Evolutionary conservation across 2,329 filamentous ascomycete species (phyloP), one percentile per base, ranked within the genome.

Genomic region (Coniochaeta sp.): DNA sequence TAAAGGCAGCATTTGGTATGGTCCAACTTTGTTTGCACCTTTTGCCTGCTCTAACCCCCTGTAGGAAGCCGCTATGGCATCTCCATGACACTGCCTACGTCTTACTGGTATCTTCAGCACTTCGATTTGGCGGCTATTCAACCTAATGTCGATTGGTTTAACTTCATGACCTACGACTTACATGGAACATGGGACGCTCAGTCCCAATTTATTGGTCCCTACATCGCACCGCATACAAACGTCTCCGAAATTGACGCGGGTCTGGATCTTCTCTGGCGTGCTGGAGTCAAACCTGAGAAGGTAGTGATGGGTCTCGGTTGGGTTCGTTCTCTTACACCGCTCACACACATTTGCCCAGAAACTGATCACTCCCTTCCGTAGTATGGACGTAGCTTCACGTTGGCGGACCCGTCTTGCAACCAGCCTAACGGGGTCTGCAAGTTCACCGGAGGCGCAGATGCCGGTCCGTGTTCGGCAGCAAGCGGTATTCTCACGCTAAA

Each of bases 131-230:
- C 61, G 5, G 47, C 62, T 1, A 67, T 72, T 1, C 54, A 58
- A 17, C n/a, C 58, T 3, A 38, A 63, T 5, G 57, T 72, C 26
- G 69, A 73, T 62, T 72, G 72, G 60, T 65, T 73, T 17, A 65
- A 72, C 14, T 74, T 66, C 60, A 76, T 76, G 73, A 73, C 65
- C 43, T 77, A 76, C 55, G 73, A 76, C 60, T 65, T 75, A 1
- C 69, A 71, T 44, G 66, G 66, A 16, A 66, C 68, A 59, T 71
- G 67, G 67, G 72, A 74, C 54, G 63, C 56, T 19, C 63, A 61
- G 5, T 7, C 5, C 34, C 34, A 36, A 12, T 36, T 36, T n/a
- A 65, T 65, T 0, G 68, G 67, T 0, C 63, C 65, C 0, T 65
- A 65, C n/a, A 55, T 70, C 5, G 56, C 62, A 5, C 59, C 67